Evolutionary conservation across 2,329 filamentous ascomycete species (phyloP).

Genomic region (Thermochaetoides dissita): DNA sequence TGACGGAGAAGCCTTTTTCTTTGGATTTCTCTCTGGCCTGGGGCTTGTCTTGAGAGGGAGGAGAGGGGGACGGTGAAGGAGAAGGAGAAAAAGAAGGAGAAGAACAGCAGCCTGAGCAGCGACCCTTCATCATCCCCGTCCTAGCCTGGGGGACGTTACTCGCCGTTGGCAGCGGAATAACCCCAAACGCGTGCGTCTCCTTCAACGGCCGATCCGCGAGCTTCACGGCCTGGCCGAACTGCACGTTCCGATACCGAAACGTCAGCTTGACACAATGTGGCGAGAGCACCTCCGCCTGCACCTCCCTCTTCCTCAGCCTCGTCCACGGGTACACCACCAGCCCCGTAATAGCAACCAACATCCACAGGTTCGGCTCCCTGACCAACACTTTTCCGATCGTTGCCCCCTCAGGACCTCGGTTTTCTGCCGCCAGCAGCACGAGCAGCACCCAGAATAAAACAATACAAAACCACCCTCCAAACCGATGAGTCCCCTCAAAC

Average conservation of each 20-base stretch:
- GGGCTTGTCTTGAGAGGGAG: background rate
- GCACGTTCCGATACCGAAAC: conserved; percentile 49
- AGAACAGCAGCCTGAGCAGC: conserved; percentile 8
- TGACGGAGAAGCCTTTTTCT: conserved; percentile 47
- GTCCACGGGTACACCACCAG: conserved; percentile 62
- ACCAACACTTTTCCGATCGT: conserved; percentile 25
- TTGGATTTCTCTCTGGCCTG: conserved; percentile 16
- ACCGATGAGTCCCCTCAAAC: conserved; percentile 24
- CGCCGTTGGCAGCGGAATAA: conserved; percentile 44
- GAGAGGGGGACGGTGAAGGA: conserved; percentile 1
- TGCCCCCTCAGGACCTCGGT: conserved; percentile 19
- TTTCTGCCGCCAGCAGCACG: conserved; percentile 37
- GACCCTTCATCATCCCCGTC: background rate
- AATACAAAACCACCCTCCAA: conserved; percentile 21
- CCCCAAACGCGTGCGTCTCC: conserved; percentile 67
- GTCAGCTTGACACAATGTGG: conserved; percentile 58
- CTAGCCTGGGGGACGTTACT: no score
- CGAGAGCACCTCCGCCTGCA: conserved; percentile 54
- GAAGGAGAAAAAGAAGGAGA: background rate
- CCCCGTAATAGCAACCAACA: conserved; percentile 47
- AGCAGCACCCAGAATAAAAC: conserved; percentile 50
- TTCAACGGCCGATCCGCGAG: conserved; percentile 48
- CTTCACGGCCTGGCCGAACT: conserved; percentile 42
- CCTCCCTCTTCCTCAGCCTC: conserved; percentile 51
- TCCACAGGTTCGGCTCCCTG: conserved; percentile 44